Base-by-base conservation (phyloP, 192 early-diverging fungal genomes). In the Backusella mclennaniae region DNA sequence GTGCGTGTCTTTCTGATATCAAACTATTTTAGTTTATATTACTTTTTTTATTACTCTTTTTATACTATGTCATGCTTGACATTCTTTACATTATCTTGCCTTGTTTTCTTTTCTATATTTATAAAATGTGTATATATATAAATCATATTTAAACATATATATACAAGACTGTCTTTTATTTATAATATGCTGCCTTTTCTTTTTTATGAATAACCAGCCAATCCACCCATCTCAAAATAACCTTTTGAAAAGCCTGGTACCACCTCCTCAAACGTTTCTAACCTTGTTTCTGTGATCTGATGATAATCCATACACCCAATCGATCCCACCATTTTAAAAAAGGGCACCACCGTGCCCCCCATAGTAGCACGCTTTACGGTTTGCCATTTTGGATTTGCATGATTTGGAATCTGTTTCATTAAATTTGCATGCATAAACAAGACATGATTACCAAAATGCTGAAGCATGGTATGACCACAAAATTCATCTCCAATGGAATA, bases 351-450 rank as follows among this genome's bases (percentile, higher is more conserved):
- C 8, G 7, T 26, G 21, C 6, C 8, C 11, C 26, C 6, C 6
- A 53, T 4, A 8, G 52, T 53, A 44, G 46, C 19, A 49, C 53
- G 53, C 11, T 59, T 21, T 21, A 59, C 23, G 9, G 11, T 59
- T 59, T 59, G 21, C 53, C 53, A 59, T 59, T 21, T 59, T 59
- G 53, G 53, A 59, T 59, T 59, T 8, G n/a, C 23, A 29, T 59
- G 53, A 59, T 76, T 77, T 23, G 72, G 70, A 7, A 77, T 82
- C 6, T 78, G 56, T 46, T 82, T 82, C 35, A 82, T 73, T 49
- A 82, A 44, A 68, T 82, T 82, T n/a, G 80, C 80, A 68, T 82
- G 80, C 17, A 82, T 63, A 73, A 82, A 82, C 11, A 82, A 36
- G 5, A 70, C 73, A 3, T 74, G 42, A 31, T 38, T 26, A 35